Conservation (phyloP, 495 filamentous ascomycete genomes). For the Aspergillus cavernicola region DNA sequence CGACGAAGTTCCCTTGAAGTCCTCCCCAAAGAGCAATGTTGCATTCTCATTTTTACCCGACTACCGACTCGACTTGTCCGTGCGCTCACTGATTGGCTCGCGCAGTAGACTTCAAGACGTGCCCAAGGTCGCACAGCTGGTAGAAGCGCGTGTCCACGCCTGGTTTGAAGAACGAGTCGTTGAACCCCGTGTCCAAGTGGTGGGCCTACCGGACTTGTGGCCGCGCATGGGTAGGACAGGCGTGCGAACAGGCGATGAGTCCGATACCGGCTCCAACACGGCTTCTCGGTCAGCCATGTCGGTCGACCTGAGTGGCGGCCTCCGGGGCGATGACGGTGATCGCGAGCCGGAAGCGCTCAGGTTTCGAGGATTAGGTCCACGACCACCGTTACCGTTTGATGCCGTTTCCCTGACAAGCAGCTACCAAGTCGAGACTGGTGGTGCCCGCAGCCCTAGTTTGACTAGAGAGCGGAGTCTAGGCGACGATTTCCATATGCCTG, state of each 20-base stretch:
- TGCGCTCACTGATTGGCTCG: slow-evolving; percentile 87
- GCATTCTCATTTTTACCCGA: slow-evolving; percentile 94
- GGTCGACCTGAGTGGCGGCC: slow-evolving; percentile 23
- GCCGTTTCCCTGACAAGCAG: slow-evolving; percentile 35
- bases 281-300: slow-evolving; percentile 36
- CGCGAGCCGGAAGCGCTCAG: slow-evolving; percentile 33
- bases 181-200: slow-evolving; percentile 92
- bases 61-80: slow-evolving; percentile 88
- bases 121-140: slow-evolving; percentile 92
- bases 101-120: slow-evolving; percentile 90
- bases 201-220: slow-evolving; percentile 90
- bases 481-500: slow-evolving; percentile 33
- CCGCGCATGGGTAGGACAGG: slow-evolving; percentile 63
- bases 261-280: slow-evolving; percentile 38
- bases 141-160: slow-evolving; percentile 83
- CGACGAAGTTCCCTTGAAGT: slow-evolving; percentile 25
- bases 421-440: slow-evolving; percentile 37
- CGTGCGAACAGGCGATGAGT: slow-evolving; percentile 43
- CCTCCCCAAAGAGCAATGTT: slow-evolving; percentile 69
- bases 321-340: slow-evolving; percentile 21
- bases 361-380: slow-evolving; percentile 32
- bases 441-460: slow-evolving; percentile 35
- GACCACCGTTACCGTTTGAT: slow-evolving; percentile 28
- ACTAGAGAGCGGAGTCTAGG: slow-evolving; percentile 32
- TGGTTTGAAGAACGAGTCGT: slow-evolving; percentile 98